Evolutionary conservation across 495 filamentous ascomycete species (phyloP), one percentile per base, ranked within the genome.

Genomic region (Penicillium salamii): DNA sequence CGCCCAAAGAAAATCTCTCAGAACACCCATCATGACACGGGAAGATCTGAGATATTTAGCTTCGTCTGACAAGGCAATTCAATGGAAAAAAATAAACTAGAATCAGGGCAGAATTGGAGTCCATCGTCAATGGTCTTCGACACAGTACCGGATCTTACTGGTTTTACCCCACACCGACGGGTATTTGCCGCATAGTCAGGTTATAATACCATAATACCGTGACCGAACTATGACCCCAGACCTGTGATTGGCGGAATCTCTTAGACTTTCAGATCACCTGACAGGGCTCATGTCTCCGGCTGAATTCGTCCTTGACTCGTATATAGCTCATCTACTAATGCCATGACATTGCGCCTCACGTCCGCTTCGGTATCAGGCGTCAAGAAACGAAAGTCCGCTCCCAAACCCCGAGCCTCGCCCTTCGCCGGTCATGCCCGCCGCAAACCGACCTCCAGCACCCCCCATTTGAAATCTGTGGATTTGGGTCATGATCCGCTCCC

Each of bases 341-440:
- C 52, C 56, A 76, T 76, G 73, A 64, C 73, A 52, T 54, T 76
- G 49, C 67, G 73, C 56, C 59, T 76, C 19, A 76, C 73, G 0
- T 75, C 73, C 35, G 71, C 73, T 35, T 67, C 73, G 33, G 65
- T 74, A 7, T 61, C 73, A 46, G 73, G 73, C 37, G 57, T 76
- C 50, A 66, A 72, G 35, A 76, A 76, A 55, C 58, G 61, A 53
- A 63, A 68, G 36, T 51, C 54, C 23, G 49, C 40, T 0, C 39
- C 59, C 9, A 57, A 50, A 31, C 36, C 65, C 21, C 70, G 63
- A 11, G 42, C 70, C 7, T 75, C 79, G 1, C 73, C 79, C 1
- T 82, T 83, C 49, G 69, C 80, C 29, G 53, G 70, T 11, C 70
- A 81, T 52, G 69, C 74, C 20, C 82, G 81, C 44, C 82, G 77